Percentiles rank a stretch among this genome's conserved stretches.
These are phyloP conservation scores for Leccinum aurantiacum DNA, from an alignment of 768 basidiomycete species.

Conservation along the genomic window DNA sequence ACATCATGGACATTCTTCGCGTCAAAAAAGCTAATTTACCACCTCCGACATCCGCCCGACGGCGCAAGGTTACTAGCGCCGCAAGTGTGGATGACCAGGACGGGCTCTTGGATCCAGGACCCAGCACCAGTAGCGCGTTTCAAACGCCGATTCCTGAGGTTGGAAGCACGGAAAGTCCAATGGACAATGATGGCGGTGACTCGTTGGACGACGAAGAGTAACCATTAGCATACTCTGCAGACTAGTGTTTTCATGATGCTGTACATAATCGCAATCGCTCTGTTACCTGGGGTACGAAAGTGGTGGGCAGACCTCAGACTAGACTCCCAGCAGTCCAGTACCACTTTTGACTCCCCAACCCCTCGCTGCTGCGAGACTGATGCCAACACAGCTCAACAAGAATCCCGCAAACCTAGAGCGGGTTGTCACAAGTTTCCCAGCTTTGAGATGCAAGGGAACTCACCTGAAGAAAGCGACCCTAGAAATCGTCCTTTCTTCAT, in stretches of 20 bases:
- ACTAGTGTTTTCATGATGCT: neutral
- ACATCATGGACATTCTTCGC: constrained; percentile 79
- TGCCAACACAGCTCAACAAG: constrained; percentile 76
- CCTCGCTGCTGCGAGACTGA: constrained; percentile 71
- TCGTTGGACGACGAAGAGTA: constrained; percentile 23
- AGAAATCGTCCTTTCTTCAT: constrained; percentile 83
- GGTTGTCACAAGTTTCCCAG: neutral
- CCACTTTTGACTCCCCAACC: constrained; percentile 66
- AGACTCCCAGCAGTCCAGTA: constrained; percentile 66
- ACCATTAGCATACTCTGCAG: neutral
- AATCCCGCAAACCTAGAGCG: constrained; percentile 73
- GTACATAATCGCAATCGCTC: neutral
- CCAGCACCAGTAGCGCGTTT: constrained; percentile 22
- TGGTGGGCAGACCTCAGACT: constrained; percentile 34
- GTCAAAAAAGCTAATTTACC: constrained; percentile 69
- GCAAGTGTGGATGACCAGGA: constrained; percentile 46
- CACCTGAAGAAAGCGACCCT: constrained; percentile 87
- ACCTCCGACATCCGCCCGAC: constrained; percentile 35
- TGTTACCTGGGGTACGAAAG: neutral
- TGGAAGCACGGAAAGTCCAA: constrained; percentile 11
- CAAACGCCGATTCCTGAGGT: constrained; percentile 24
- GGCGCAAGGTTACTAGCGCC: constrained; percentile 55
- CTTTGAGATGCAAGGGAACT: constrained; percentile 3
- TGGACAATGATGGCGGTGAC: constrained; percentile 17
- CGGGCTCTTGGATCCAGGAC: constrained; percentile 23